These are phyloP conservation scores for Acorus calamus DNA, from an alignment of 106 monocot species.

Conservation along the genomic window DNA sequence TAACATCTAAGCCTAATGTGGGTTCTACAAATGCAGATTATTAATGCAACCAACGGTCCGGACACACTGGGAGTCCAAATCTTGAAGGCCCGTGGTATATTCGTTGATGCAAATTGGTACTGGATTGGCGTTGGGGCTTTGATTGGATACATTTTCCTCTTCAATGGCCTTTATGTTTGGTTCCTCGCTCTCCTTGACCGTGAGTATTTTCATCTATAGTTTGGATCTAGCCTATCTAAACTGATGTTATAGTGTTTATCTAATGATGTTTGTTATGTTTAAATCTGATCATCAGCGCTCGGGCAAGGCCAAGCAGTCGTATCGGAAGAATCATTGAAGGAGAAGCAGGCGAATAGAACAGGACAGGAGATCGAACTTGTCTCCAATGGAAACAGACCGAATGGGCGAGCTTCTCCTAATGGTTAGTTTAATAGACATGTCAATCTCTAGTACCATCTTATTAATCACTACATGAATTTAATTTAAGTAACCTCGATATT, in stretches of 20 bases:
- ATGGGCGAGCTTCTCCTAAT: neutral
- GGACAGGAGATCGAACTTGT: slow-evolving; percentile 9
- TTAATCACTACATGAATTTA: no score
- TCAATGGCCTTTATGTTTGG: slow-evolving; percentile 21
- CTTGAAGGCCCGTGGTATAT: slow-evolving; percentile 22
- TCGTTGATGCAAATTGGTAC: slow-evolving; percentile 26
- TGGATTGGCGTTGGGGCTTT: slow-evolving; percentile 35
- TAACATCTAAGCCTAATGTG: no score
- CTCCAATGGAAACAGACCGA: neutral
- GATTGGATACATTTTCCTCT: slow-evolving; percentile 25
- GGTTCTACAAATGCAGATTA: neutral
- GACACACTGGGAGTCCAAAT: slow-evolving; percentile 14
- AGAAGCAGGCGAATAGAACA: slow-evolving; percentile 12
- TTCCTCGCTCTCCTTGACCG: slow-evolving; percentile 22
- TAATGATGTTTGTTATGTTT: neutral
- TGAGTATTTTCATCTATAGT: slow-evolving; percentile 8
- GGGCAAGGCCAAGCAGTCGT: slow-evolving; percentile 12
- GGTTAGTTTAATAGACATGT: no score
- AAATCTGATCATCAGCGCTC: slow-evolving; percentile 8
- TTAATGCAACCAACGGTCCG: slow-evolving; percentile 3
- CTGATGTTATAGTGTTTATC: neutral
- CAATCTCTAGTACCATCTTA: no score
- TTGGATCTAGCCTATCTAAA: neutral
- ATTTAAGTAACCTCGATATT: no score
- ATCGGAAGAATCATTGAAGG: slow-evolving; percentile 14